Conservation (phyloP, 805 yeast genomes). For the Candida patagonica region DNA sequence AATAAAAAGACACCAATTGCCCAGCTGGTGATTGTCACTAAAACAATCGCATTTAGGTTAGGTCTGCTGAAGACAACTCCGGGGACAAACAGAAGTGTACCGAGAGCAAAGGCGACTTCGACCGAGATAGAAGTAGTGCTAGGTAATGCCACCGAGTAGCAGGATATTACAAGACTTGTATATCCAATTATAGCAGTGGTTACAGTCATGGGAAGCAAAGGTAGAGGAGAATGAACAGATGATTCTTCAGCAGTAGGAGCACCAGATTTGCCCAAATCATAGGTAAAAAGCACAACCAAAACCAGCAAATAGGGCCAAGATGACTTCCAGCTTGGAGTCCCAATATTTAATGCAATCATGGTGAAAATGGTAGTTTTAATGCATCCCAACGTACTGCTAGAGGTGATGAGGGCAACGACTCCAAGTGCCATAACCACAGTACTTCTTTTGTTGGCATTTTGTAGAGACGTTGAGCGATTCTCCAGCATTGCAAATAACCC, state of each 20-base stretch:
- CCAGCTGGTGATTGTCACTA: constrained; percentile 22
- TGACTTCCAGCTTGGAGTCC: constrained; percentile 2
- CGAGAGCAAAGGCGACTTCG: constrained; percentile 8
- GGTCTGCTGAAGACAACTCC: constrained; percentile 9
- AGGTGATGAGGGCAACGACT: constrained; percentile 13
- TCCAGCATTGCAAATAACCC: constrained; percentile 16
- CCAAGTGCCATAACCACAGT: constrained; percentile 16
- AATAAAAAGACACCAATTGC: constrained; percentile 25
- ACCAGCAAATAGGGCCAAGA: constrained; percentile 10
- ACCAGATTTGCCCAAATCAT: constrained; percentile 11
- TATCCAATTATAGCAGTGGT: constrained; percentile 12
- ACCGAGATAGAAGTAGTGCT: constrained; percentile 6
- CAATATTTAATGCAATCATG: constrained; percentile 15
- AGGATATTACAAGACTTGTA: constrained; percentile 10
- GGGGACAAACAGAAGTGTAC: constrained; percentile 14
- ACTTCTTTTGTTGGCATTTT: constrained; percentile 6
- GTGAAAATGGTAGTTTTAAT: constrained; percentile 16
- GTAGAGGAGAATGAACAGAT: not conserved
- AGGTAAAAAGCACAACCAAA: constrained; percentile 8
- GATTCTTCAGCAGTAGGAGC: constrained; percentile 1
- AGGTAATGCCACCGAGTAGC: constrained; percentile 7
- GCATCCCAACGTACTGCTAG: constrained; percentile 18
- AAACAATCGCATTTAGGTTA: constrained; percentile 10
- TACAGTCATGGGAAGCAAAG: not conserved
- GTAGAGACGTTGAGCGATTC: constrained; percentile 4